These are phyloP conservation scores for Funneliformis geosporum DNA, from an alignment of 192 early-diverging fungal genomes.

Conservation along the genomic window DNA sequence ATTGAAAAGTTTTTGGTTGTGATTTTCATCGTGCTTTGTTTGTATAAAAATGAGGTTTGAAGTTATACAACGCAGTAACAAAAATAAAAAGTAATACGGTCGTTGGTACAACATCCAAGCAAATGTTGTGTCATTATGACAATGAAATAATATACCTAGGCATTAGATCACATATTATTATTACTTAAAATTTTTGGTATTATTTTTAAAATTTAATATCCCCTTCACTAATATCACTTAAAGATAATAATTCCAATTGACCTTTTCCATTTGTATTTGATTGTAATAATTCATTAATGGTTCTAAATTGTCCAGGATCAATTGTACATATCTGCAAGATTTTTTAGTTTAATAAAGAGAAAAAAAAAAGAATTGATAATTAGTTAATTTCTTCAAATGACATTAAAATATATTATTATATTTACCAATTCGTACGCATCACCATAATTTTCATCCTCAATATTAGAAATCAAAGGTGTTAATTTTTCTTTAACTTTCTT, in stretches of 20 bases:
- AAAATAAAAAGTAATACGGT: no score
- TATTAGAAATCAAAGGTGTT: slow-evolving; percentile 54
- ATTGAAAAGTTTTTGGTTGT: no score
- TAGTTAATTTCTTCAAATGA: slow-evolving; percentile 18
- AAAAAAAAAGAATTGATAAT: background rate
- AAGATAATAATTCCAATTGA: slow-evolving; percentile 83
- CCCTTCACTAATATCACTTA: slow-evolving; percentile 72
- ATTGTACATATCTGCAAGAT: slow-evolving; percentile 70
- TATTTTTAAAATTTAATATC: slow-evolving; percentile 64
- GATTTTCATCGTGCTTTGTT: no score
- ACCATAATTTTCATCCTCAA: slow-evolving; percentile 77
- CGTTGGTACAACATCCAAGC: no score
- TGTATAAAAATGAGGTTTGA: no score
- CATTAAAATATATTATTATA: background rate
- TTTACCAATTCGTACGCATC: slow-evolving; percentile 86
- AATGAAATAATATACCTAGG: no score
- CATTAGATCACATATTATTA: background rate
- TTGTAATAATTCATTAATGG: slow-evolving; percentile 81
- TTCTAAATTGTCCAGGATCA: slow-evolving; percentile 91
- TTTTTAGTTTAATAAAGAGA: background rate
- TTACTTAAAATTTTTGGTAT: no score
- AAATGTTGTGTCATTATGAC: no score
- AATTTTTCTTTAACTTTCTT: slow-evolving; percentile 81
- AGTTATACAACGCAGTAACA: no score
- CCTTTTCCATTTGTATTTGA: slow-evolving; percentile 86